Base-by-base conservation (phyloP, 352 stramenopile genomes). In the Phytophthora quininea region DNA sequence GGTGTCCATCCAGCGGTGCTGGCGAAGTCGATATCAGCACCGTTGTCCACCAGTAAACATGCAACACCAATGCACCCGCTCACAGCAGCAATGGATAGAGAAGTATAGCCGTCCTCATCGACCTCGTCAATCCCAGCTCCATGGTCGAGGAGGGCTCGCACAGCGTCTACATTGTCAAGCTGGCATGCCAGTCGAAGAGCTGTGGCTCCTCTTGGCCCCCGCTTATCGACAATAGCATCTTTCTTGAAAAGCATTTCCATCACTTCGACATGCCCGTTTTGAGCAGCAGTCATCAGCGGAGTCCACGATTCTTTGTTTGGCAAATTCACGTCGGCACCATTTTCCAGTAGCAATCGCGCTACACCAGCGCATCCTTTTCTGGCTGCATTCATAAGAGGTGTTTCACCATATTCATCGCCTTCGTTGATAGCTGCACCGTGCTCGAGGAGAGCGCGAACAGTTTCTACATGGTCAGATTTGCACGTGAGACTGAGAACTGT, bases 221-320 rank as follows among this genome's bases (percentile, higher is more conserved):
- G 38, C 40, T 15, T 29, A 48, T 49, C 46, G 24, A 49, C n/a
- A 24, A 30, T 51, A 9, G 58, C 58, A 12, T 38, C 58, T 5
- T 42, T 30, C 2, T 58, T 3, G 35, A 64, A 11, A 3, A 64
- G 29, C 48, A 64, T 8, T n/a, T 11, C 12, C 8, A 58, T 24
- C 14, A 64, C 42, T 35, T 56, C 48, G 5, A 12, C 29, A 11
- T 64, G 29, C 9, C 38, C 48, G 24, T 57, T 3, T 3, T 37
- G 2, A 0, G 47, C 43, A 37, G 58, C 58, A 9, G 4, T 14
- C 58, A 53, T 64, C 14, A 63, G 56, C 15, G 56, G 9, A 31
- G 56, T 63, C 6, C 27, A 38, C 7, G 45, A 45, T 2, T 55
- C 46, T 5, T 56, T 19, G 8, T 46, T 63, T 27, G 32, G 19